These are phyloP conservation scores for Triadica sebifera DNA, from an alignment of 345 rosid species.

Conservation along the genomic window DNA sequence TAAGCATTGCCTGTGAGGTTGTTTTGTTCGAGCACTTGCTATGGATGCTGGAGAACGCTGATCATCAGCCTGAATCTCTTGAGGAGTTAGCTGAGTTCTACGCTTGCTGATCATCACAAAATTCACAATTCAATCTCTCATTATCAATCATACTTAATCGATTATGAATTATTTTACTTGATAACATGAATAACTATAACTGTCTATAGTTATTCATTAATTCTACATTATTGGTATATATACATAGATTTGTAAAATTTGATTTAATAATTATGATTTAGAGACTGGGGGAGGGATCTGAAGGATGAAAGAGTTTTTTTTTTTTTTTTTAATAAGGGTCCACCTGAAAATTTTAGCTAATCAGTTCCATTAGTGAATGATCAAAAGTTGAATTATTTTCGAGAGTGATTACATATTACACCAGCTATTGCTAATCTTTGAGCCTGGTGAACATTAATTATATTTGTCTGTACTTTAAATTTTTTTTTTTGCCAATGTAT, in stretches of 20 bases:
- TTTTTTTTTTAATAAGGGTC: too few species aligned
- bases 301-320: too few species aligned
- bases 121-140: neutral
- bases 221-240: too few species aligned
- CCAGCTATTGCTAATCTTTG: slow-evolving; percentile 10
- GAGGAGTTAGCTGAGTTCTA: slow-evolving; percentile 84
- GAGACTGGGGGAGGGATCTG: too few species aligned
- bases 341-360: too few species aligned
- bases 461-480: neutral
- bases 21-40: slow-evolving; percentile 93
- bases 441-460: neutral
- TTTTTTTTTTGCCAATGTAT: neutral
- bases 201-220: too few species aligned
- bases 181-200: neutral
- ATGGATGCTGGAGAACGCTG: slow-evolving; percentile 89
- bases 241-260: too few species aligned
- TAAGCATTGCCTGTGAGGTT: slow-evolving; percentile 77
- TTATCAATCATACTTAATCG: neutral
- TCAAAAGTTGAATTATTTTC: too few species aligned
- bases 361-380: too few species aligned
- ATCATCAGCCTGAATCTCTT: slow-evolving; percentile 65
- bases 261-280: too few species aligned
- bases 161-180: too few species aligned
- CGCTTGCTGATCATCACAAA: slow-evolving; percentile 44
- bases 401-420: neutral